Evolutionary conservation across 2,329 filamentous ascomycete genomes (phyloP), one percentile per base, ranked within the genome.

Genomic region (Neonectria hederae): DNA sequence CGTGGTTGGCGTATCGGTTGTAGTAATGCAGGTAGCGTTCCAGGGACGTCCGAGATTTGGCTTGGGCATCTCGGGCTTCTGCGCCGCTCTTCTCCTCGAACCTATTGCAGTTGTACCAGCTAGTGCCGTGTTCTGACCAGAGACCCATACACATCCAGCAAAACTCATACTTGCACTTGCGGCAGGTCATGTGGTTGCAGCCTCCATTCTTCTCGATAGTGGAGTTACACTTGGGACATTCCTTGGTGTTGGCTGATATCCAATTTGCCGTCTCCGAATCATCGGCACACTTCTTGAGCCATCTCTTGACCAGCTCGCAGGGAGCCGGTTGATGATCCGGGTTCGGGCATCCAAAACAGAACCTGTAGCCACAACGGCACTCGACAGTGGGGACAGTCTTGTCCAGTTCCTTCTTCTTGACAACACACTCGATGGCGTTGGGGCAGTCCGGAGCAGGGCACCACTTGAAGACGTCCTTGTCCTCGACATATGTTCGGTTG

Each of bases 101-200:
- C 9, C 96, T 87, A 77, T 97, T 99, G 86, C 96, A 99, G 79
- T 97, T 99, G 84, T 99, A 99, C 96, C 96, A 99, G 80, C 93
- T 97, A 4, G 95, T 99, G 67, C 96, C 96, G 77, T 99, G 96
- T 80, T 99, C 96, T 1, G 94, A 97, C 96, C 96, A 99, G 1
- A 97, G 84, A 0, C 96, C 96, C 96, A 99, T 99, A 76, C 96
- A 99, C 92, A 99, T 98, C 96, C 96, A 99, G 82, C 96, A 99
- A 76, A 99, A 97, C 76, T 97, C 94, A 76, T 97, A 90, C 75
- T 94, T 93, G 83, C 94, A 97, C 79, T 97, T 97, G 61, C 94
- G 86, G 77, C 94, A 97, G 0, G 94, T 97, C 94, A 97, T 97
- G 79, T 97, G 94, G 81, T 97, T 97, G 83, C 94, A 97, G 4